phyloP scores from a whole-genome alignment of 2,329 filamentous ascomycete species.

The Onygena corvina region DNA sequence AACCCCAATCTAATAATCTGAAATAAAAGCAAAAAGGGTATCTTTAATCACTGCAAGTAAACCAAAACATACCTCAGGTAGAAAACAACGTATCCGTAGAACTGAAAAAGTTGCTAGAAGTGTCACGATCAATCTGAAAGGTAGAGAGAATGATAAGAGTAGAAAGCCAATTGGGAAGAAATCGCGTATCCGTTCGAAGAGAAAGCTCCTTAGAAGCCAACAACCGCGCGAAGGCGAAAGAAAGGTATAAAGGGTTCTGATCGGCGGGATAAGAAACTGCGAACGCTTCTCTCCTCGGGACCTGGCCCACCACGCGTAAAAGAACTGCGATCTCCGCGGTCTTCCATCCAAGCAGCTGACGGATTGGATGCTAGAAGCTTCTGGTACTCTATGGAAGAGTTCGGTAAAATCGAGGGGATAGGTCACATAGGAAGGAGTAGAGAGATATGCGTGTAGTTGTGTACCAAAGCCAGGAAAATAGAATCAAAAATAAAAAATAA shows the following conservation, averaged over 20 bases:
- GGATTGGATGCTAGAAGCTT: background rate
- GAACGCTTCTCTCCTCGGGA: background rate
- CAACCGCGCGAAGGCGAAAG: background rate
- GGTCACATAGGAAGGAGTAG: background rate
- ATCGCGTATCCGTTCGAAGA: background rate
- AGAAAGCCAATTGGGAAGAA: background rate
- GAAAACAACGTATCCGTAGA: background rate
- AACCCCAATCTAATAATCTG: conserved; percentile 3
- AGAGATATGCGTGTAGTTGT: background rate
- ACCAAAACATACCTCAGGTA: conserved; percentile 1
- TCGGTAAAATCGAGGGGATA: background rate
- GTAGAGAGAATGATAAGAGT: background rate
- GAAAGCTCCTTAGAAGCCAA: background rate
- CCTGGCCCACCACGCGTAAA: background rate
- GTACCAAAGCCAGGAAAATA: background rate
- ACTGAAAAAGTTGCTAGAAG: background rate
- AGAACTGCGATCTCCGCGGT: background rate
- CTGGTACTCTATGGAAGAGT: background rate
- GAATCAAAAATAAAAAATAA: conserved; percentile 7
- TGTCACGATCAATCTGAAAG: background rate
- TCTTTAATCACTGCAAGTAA: conserved; percentile 6
- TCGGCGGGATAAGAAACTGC: background rate
- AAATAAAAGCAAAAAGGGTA: conserved; percentile 4
- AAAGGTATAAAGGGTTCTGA: background rate
- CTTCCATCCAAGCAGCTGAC: no score